Evolutionary conservation across 257 asterid genomes (phyloP).

Genomic region (Nicotiana undulata): DNA sequence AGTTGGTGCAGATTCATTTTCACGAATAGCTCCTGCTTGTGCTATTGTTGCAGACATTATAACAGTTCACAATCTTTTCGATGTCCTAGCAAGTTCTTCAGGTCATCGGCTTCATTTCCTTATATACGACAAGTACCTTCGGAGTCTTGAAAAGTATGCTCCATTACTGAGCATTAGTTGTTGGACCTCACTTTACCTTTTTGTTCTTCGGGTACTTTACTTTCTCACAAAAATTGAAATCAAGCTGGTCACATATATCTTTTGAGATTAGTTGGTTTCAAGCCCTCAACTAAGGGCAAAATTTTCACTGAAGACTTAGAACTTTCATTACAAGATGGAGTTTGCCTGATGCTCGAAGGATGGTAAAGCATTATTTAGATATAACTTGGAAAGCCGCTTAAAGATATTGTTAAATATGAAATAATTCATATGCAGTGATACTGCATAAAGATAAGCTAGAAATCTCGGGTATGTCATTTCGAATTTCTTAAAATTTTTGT

Average conservation of each 20-base stretch:
- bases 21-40: slow-evolving; percentile 89
- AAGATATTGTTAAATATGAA: background rate
- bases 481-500: background rate
- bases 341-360: background rate
- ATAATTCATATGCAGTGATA: background rate
- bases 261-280: background rate
- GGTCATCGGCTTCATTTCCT: slow-evolving; percentile 77
- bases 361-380: background rate
- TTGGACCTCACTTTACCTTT: background rate
- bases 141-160: slow-evolving; percentile 78
- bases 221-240: background rate
- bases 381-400: background rate
- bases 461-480: background rate
- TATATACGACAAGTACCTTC: slow-evolving; percentile 72
- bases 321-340: background rate
- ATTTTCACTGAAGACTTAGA: background rate
- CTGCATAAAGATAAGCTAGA: background rate
- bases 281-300: background rate
- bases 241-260: slow-evolving; percentile 4
- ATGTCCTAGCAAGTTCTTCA: slow-evolving; percentile 63
- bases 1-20: slow-evolving; percentile 82
- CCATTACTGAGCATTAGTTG: slow-evolving; percentile 22
- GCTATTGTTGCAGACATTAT: slow-evolving; percentile 65
- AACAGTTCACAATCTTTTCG: slow-evolving; percentile 86
- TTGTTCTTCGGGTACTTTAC: background rate